Conservation (phyloP, 2,329 filamentous ascomycete genomes). For the Chaetomium sp. region DNA sequence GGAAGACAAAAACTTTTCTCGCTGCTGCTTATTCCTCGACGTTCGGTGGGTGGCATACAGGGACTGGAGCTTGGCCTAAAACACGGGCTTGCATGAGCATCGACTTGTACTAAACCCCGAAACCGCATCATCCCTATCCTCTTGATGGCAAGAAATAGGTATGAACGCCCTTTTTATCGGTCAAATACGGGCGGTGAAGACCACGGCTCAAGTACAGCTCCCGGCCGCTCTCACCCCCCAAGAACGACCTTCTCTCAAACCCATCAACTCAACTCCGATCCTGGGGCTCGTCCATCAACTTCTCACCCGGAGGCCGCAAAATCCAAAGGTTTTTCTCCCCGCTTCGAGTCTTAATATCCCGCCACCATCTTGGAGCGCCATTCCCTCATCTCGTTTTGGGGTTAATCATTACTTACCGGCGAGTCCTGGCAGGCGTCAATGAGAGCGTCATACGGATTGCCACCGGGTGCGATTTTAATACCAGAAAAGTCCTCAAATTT, state of each 20-base stretch:
- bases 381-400: neutral
- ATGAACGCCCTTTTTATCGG: no score
- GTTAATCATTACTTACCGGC: constrained; percentile 49
- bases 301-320: no score
- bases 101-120: neutral
- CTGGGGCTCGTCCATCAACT: no score
- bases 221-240: no score
- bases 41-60: constrained; percentile 69
- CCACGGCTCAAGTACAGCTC: no score
- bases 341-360: neutral
- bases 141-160: no score
- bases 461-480: constrained; percentile 41
- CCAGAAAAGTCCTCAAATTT: constrained; percentile 51
- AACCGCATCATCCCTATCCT: neutral
- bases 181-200: no score
- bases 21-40: constrained; percentile 70
- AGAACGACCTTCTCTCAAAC: no score
- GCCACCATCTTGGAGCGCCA: neutral
- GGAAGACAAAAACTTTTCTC: constrained; percentile 60
- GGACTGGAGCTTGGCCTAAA: constrained; percentile 60
- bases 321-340: no score
- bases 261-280: no score
- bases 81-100: constrained; percentile 1
- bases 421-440: constrained; percentile 62
- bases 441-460: constrained; percentile 72